Base-by-base conservation (phyloP, 1,284 basidiomycete genomes). In the Cystobasidium sp. region DNA sequence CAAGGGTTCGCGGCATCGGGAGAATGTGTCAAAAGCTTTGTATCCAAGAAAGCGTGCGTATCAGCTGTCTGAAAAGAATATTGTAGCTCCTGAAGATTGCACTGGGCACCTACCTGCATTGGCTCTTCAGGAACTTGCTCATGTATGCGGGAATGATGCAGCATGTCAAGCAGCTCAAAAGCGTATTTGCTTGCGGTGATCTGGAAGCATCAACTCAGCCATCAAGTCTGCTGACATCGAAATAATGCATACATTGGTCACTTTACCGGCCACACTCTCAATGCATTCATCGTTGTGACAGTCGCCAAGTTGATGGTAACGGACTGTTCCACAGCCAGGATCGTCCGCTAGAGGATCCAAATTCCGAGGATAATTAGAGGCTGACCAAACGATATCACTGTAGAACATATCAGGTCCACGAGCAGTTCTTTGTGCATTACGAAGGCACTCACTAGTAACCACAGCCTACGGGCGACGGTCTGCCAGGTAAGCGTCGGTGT, bases 221-320 rank as follows among this genome's bases (percentile, higher is more conserved):
- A 39, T 16, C 58, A 31, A n/a, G 24, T 9, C 39, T n/a, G 58
- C 14, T 31, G 12, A 61, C 24, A 5, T 16, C 14, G 20, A 22
- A 18, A 39, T 9, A 20, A 64, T 20, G n/a, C 70, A 20, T 51
- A 73, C 70, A 66, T 73, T 73, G 20, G 62, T 53, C 6, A 39
- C 56, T 44, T 22, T 39, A 16, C 44, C 46, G 43, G 66, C 65
- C 18, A 73, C 18, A 9, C 49, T 43, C 12, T 53, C 41, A 22
- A 65, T 53, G 51, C 70, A 73, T 66, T 73, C 70, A 55, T 73
- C 70, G 53, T 52, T 73, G 52, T 73, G 70, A 37, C 70, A 73
- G 62, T 73, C 70, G 4, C 70, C 70, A 37, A 73, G 62, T 44
- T 73, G 70, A 44, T 73, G 70, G 14, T 24, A 37, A 46, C 66